Evolutionary conservation across 257 asterid genomes (phyloP), one percentile per base, ranked within the genome.

Genomic region (Voacanga thouarsii): DNA sequence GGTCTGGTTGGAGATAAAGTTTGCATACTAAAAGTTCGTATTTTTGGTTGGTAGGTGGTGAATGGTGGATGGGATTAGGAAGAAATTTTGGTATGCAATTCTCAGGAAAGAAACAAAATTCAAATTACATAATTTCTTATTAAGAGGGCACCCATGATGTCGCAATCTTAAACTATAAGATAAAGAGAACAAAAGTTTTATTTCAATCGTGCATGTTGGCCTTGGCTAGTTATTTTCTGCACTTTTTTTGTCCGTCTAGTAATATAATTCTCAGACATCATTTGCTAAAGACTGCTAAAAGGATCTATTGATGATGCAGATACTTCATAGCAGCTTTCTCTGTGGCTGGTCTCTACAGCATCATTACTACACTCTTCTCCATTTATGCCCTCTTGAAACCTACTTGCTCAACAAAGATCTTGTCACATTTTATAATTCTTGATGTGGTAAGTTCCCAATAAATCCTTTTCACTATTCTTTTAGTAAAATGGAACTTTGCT

Each of bases 241-340:
- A 8, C 11, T 19, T 24, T 47, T 9, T 26, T 76, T 61, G 16
- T 23, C 8, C 11, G 9, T 24, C 9, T 2, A 12, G 39, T 18
- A 15, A 23, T n/a, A 16, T 49, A n/a, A 33, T 49, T 41, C 26
- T 41, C 4, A 3, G 49, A 53, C 18, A 51, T 1, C 12, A 23
- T 55, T 55, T 28, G 26, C 21, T 53, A 56, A 30, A 23, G 69
- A 63, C 44, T 12, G 69, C 16, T 39, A 2, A 44, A 55, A n/a
- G 14, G 6, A 37, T 71, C 30, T 14, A 23, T 53, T 61, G n/a
- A 51, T 39, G 24, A 56, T 87, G 85, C 86, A 87, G 90, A 82
- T 87, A 87, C 78, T 80, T 87, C 37, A 70, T 85, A 41, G 88
- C 81, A 79, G 90, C 89, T 12, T 63, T 83, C 44, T 85, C 89